Base-by-base conservation (phyloP, 169 alveolate genomes). In the Plasmodium ovale region DNA sequence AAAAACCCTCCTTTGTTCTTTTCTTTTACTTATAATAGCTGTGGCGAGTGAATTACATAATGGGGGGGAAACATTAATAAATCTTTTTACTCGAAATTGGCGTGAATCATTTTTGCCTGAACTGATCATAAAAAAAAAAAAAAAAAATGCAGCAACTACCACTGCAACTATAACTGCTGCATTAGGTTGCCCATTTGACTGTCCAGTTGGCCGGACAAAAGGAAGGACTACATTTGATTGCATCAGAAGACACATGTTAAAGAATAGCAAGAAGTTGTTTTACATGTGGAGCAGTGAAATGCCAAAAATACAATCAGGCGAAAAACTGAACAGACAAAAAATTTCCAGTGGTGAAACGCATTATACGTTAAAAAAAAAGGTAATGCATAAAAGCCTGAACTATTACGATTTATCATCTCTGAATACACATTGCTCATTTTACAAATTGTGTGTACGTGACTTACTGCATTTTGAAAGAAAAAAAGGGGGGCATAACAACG, bases 401-500 rank as follows among this genome's bases (percentile, higher is more conserved):
- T 82, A 82, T 69, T 27, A 65, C 42, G 90, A 82, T 67, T 42
- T 82, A 47, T 82, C 90, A 49, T 33, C 79, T 14, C 51, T 82
- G 19, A 65, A 29, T n/a, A 82, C 90, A 42, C 65, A 82, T 53
- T 82, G 90, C 39, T 65, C 79, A 19, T 82, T 82, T 82, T 82
- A 82, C 59, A 82, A 82, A 67, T 82, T 82, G 31, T 65, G 33
- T 49, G 70, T 82, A 39, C 25, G 35, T 44, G 90, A 82, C 29
- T 21, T 64, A 69, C 27, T 82, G 19, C 25, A 72, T 39, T 51
- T 31, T 82, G 14, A 70, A 53, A 25, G 6, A 10, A 51, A 65
- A 21, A 51, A 39, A 37, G 58, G n/a, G 2, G 73, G 5, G 31
- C 16, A 64, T 59, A 51, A 65, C 51, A 39, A 56, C 47, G 12